Evolutionary conservation across 1,139 yeast species (phyloP).

Genomic region (Yamadazyma triangularis): DNA sequence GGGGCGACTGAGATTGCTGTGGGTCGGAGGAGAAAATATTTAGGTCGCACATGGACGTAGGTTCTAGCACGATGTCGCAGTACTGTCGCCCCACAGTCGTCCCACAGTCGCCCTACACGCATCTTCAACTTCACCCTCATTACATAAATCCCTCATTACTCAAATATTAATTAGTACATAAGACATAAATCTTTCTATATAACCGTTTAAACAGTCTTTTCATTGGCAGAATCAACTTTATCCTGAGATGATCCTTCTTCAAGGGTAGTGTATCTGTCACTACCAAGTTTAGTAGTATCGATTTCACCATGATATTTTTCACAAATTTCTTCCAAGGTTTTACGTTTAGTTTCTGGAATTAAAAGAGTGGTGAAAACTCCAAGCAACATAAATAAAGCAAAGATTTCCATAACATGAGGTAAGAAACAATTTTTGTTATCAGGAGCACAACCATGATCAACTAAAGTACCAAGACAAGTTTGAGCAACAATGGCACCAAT

Average conservation of each 20-base stretch:
- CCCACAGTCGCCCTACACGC: too few relatives aligned
- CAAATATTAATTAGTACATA: too few relatives aligned
- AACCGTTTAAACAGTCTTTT: constrained; percentile 7
- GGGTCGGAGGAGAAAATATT: neutral
- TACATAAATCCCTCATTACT: too few relatives aligned
- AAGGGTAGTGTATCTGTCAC: constrained; percentile 25
- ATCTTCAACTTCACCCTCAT: too few relatives aligned
- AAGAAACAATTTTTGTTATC: constrained; percentile 66
- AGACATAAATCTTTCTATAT: too few relatives aligned
- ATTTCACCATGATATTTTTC: constrained; percentile 78
- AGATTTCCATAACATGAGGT: constrained; percentile 89
- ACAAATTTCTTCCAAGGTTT: constrained; percentile 75
- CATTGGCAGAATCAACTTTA: constrained; percentile 19
- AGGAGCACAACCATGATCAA: constrained; percentile 68
- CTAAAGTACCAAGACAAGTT: constrained; percentile 80
- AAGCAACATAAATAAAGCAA: constrained; percentile 82
- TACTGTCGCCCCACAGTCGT: too few relatives aligned
- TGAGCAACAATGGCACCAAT: constrained; percentile 96
- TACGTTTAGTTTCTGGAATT: constrained; percentile 87
- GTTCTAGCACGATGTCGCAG: neutral
- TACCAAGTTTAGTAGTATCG: constrained; percentile 41
- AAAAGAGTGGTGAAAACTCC: constrained; percentile 64
- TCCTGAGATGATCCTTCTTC: constrained; percentile 22
- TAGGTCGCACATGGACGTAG: neutral
- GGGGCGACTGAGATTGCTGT: too few relatives aligned